Base-by-base conservation (phyloP, 768 basidiomycete species). In the Tephrocybe sp. region DNA sequence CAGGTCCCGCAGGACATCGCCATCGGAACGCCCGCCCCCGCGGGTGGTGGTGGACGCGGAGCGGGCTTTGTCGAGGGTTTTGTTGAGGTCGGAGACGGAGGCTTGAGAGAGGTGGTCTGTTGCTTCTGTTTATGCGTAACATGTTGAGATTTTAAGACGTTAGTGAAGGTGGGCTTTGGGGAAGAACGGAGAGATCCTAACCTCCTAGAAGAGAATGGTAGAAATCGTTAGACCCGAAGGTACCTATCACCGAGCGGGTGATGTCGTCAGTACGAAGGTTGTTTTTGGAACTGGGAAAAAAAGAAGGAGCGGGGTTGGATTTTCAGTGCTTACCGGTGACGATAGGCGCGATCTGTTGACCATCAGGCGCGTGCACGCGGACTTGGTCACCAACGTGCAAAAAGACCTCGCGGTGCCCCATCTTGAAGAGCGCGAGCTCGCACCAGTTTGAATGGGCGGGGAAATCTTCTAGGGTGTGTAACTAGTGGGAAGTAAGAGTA, bases 371-470 rank as follows among this genome's bases (percentile, higher is more conserved):
- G 46, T 84, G 83, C 30, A 96, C 73, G 33, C 84, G 77, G 9
- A 86, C 86, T 42, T 81, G 78, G 49, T 90, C 85, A 4, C 95
- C 95, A 30, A 96, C 89, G 59, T 98, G 94, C 23, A 82, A 66
- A 69, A 97, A 98, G 3, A 96, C 85, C 38, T 92, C 72, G 0
- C 65, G 56, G 64, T 93, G 73, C 0, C 94, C 95, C 71, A 92
- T 72, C 0, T 76, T 73, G 32, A 86, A 79, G 11, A 98, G 79
- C 0, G 82, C 75, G 9, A 96, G 74, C 66, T 97, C 93, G 72
- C 88, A 91, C 64, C 89, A 95, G 71, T 96, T 90, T 48, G 86
- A 88, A 64, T 97, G 94, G 0, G 93, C 91, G 2, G 90, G 72
- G 64, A 89, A 94, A 63, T 97, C 92, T 63, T 94, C 92, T 5